phyloP scores from a whole-genome alignment of 495 filamentous ascomycete species.

The Trypethelium eluteriae region DNA sequence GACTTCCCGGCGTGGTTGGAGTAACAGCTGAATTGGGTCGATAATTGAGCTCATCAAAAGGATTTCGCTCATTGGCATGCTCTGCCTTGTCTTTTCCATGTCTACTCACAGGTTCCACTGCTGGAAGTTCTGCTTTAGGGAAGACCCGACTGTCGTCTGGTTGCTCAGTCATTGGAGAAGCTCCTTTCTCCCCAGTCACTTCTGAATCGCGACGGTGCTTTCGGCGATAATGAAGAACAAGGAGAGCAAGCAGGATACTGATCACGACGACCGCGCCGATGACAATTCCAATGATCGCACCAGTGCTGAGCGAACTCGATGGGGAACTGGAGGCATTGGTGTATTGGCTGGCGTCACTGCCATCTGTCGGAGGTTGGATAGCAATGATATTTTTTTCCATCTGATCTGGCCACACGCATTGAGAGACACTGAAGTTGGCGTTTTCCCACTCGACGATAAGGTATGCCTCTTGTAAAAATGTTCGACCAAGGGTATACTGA shows the following conservation, averaged over 20 bases:
- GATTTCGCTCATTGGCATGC: neutral
- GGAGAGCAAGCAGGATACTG: constrained; percentile 4
- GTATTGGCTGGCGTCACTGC: neutral
- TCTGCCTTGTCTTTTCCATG: neutral
- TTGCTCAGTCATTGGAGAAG: neutral
- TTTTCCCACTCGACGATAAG: constrained; percentile 31
- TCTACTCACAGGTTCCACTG: constrained; percentile 1
- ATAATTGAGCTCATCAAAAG: constrained; percentile 1
- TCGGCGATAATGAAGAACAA: neutral
- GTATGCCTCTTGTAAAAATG: constrained; percentile 35
- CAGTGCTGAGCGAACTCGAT: constrained; percentile 15
- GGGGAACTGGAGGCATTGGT: neutral
- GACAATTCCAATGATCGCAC: constrained; percentile 28
- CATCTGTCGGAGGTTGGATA: constrained; percentile 22
- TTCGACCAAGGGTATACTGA: constrained; percentile 34
- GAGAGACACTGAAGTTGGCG: constrained; percentile 32
- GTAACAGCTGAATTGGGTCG: neutral
- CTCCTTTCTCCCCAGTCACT: neutral
- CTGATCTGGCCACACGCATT: constrained; percentile 21
- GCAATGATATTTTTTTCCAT: constrained; percentile 25
- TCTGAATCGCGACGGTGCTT: neutral
- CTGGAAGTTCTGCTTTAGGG: constrained; percentile 36
- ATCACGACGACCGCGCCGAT: constrained; percentile 23
- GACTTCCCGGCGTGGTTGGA: neutral
- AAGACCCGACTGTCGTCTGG: constrained; percentile 15